Percentiles rank a stretch among this genome's conserved stretches.
Conservation (phyloP, 176 grass and related monocot species). For the Puya raimondii region DNA sequence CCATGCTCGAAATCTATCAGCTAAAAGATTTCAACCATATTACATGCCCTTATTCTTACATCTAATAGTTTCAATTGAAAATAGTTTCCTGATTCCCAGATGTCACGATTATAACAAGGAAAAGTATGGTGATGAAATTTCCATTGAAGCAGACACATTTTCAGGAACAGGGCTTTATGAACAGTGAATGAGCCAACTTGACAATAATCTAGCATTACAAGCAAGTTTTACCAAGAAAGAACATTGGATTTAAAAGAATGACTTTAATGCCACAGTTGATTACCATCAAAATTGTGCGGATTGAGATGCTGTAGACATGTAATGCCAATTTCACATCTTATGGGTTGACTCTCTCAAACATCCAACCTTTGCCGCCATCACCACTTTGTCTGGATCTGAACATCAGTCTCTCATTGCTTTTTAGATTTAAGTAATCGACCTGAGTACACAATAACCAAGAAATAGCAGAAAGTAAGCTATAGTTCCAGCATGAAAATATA, state of each 20-base stretch:
- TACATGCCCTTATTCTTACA: not conserved
- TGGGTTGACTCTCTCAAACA: constrained; percentile 43
- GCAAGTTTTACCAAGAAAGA: not conserved
- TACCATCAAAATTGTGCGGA: constrained; percentile 12
- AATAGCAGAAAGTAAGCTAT: not conserved
- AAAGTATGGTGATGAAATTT: not conserved
- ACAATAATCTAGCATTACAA: not conserved
- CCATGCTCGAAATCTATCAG: too few relatives aligned
- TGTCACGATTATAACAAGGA: not conserved
- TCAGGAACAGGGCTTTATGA: not conserved
- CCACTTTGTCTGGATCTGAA: constrained; percentile 43
- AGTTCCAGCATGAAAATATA: not conserved
- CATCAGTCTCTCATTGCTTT: constrained; percentile 66
- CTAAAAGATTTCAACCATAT: not conserved
- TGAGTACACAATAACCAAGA: constrained; percentile 16
- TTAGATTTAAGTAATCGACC: constrained; percentile 91
- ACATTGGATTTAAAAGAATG: not conserved
- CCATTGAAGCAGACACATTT: not conserved
- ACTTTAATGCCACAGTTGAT: not conserved
- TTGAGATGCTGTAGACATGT: constrained; percentile 6
- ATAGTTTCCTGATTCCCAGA: not conserved
- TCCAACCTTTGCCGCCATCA: constrained; percentile 39
- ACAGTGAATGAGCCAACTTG: not conserved
- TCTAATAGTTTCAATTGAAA: not conserved
- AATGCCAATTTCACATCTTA: constrained; percentile 4